Conservation (phyloP, 2,329 filamentous ascomycete species). For the Exophiala lecanii-corni region DNA sequence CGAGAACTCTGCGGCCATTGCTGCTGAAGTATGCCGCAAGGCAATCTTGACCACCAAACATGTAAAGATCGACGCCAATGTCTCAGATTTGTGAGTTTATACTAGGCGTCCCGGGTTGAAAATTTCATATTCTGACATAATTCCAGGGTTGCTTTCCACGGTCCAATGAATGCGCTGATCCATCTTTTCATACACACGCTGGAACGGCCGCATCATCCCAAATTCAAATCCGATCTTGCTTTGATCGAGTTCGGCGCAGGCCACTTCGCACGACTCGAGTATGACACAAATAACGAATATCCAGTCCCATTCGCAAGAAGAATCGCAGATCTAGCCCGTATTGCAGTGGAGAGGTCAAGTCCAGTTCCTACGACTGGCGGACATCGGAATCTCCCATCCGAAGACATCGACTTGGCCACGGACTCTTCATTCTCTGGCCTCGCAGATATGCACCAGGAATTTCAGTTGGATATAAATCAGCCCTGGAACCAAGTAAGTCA, state of each 20-base stretch:
- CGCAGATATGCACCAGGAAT: too few species aligned
- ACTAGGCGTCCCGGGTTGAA: not conserved
- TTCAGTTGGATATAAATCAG: not conserved
- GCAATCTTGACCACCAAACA: conserved; percentile 4
- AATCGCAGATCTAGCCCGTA: not conserved
- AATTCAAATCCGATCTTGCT: not conserved
- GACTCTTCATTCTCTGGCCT: not conserved
- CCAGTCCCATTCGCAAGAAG: not conserved
- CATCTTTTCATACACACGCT: conserved; percentile 7
- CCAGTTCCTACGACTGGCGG: not conserved
- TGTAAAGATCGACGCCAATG: conserved; percentile 4
- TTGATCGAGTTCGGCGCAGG: conserved; percentile 2
- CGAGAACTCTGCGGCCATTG: conserved; percentile 1
- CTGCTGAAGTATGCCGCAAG: conserved; percentile 1
- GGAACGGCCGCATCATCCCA: not conserved
- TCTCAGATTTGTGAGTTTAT: not conserved
- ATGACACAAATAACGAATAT: not conserved
- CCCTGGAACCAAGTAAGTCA: not conserved
- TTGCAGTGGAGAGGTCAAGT: not conserved
- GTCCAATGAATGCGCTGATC: conserved; percentile 5
- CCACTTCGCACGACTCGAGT: conserved; percentile 1
- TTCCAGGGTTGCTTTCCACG: conserved; percentile 2
- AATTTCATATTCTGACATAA: not conserved
- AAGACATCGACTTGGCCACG: not conserved
- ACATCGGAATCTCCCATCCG: not conserved